Conservation (phyloP, 768 basidiomycete genomes). For the Leccinum olivaceopallidum region DNA sequence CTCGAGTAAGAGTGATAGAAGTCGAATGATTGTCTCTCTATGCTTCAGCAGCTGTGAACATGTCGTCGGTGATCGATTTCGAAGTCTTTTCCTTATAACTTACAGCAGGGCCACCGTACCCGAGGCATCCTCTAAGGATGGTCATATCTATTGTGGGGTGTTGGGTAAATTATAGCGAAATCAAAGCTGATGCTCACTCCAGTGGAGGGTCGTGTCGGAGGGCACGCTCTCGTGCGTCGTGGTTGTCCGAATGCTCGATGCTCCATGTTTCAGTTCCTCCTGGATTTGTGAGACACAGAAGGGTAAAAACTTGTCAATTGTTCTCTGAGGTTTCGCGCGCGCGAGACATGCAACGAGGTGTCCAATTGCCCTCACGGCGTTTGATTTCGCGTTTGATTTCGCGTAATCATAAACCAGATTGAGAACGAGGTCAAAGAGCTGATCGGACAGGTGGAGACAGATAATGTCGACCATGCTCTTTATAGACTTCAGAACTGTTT, state of each 20-base stretch:
- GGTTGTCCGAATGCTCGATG: constrained; percentile 82
- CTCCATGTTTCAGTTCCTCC: constrained; percentile 86
- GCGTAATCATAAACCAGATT: constrained; percentile 85
- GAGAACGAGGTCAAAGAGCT: constrained; percentile 81
- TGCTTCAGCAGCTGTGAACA: constrained; percentile 64
- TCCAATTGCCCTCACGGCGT: constrained; percentile 88
- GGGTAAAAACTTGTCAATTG: constrained; percentile 77
- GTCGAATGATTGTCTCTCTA: constrained; percentile 59
- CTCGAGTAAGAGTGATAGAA: constrained; percentile 68
- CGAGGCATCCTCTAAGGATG: constrained; percentile 80
- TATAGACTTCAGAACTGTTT: constrained; percentile 73
- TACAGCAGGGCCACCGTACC: constrained; percentile 67
- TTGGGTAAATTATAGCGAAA: constrained; percentile 4
- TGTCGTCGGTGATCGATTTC: constrained; percentile 1
- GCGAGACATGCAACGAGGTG: constrained; percentile 86
- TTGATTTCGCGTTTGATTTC: constrained; percentile 86
- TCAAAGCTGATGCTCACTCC: constrained; percentile 58
- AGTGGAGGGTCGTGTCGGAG: constrained; percentile 88
- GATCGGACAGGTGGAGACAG: constrained; percentile 63
- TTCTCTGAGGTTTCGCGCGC: constrained; percentile 72
- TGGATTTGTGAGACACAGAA: constrained; percentile 76
- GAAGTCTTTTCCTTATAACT: constrained; percentile 23
- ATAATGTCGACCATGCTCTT: constrained; percentile 81
- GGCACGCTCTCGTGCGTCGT: constrained; percentile 71
- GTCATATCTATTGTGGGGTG: constrained; percentile 57